phyloP scores from a whole-genome alignment of 148 eudicot genomes.

The Spergularia marina region DNA sequence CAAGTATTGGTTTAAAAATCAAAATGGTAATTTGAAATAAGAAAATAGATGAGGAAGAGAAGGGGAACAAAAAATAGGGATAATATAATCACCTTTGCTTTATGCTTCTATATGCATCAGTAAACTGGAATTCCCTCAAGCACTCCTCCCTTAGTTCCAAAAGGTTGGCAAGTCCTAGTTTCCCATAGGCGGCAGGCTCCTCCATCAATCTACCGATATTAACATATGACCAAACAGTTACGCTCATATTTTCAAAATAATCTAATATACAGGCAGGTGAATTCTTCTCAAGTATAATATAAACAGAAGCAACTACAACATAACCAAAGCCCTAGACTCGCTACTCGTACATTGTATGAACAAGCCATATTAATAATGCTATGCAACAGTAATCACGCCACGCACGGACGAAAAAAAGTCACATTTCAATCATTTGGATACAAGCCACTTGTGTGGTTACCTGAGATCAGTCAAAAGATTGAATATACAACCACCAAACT shows the following conservation, averaged over 20 bases:
- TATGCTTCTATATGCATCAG: slow-evolving; percentile 90
- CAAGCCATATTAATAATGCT: no score
- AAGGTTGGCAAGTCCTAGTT: slow-evolving; percentile 92
- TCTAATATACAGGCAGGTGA: not conserved
- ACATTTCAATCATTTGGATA: not conserved
- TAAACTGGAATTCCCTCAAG: slow-evolving; percentile 88
- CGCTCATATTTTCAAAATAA: not conserved
- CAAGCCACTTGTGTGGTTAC: not conserved
- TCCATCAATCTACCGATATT: slow-evolving; percentile 68
- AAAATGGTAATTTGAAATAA: not conserved
- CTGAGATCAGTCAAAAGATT: no score
- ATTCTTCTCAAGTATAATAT: not conserved
- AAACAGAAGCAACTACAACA: no score
- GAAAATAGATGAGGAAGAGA: not conserved
- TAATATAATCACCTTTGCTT: slow-evolving; percentile 63
- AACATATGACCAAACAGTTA: no score
- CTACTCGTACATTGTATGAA: no score
- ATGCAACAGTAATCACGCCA: not conserved
- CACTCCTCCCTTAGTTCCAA: slow-evolving; percentile 96
- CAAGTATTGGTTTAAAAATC: not conserved
- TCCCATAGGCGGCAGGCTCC: slow-evolving; percentile 98
- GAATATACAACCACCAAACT: slow-evolving; percentile 10
- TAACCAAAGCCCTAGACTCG: no score
- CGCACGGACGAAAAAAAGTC: not conserved
- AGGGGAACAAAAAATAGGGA: not conserved